A percentile compares a stretch with the other conserved stretches of the same genome.
These are phyloP conservation scores for Mortierella alpina DNA, from an alignment of 192 early-diverging fungal genomes.

Conservation along the genomic window DNA sequence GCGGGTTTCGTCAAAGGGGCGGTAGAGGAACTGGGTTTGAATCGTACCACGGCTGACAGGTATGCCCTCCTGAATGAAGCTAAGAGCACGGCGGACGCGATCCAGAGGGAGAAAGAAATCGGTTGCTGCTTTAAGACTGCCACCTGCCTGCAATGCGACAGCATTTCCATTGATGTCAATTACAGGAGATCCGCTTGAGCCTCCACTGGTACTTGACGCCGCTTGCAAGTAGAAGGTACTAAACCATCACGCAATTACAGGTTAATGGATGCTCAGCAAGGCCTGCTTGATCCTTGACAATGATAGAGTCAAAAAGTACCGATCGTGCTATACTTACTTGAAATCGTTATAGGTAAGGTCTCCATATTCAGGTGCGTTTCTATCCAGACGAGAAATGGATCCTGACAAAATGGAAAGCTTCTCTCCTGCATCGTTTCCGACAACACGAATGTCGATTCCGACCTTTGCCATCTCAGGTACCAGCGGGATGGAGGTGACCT, in stretches of 20 bases:
- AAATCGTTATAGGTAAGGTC: conserved; percentile 80
- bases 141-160: conserved; percentile 83
- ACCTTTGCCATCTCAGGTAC: conserved; percentile 78
- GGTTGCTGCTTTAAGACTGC: conserved; percentile 78
- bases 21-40: conserved; percentile 78
- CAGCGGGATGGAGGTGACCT: conserved; percentile 71
- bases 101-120: conserved; percentile 90
- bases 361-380: conserved; percentile 86
- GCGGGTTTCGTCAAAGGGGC: conserved; percentile 82
- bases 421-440: conserved; percentile 86
- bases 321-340: conserved; percentile 47
- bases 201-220: conserved; percentile 80
- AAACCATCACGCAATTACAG: neutral
- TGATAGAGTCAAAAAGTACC: conserved; percentile 48
- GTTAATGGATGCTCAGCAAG: neutral
- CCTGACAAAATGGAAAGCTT: conserved; percentile 84
- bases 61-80: conserved; percentile 60
- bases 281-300: neutral
- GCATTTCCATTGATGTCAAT: conserved; percentile 85
- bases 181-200: conserved; percentile 82
- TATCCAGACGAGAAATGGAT: conserved; percentile 82
- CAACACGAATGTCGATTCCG: conserved; percentile 83
- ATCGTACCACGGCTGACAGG: conserved; percentile 74
- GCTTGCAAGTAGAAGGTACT: conserved; percentile 79
- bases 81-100: conserved; percentile 70